Percentiles rank a stretch among this genome's conserved stretches.
phyloP scores from a whole-genome alignment of 83 land plant species.

The Isoetes engelmannii region DNA sequence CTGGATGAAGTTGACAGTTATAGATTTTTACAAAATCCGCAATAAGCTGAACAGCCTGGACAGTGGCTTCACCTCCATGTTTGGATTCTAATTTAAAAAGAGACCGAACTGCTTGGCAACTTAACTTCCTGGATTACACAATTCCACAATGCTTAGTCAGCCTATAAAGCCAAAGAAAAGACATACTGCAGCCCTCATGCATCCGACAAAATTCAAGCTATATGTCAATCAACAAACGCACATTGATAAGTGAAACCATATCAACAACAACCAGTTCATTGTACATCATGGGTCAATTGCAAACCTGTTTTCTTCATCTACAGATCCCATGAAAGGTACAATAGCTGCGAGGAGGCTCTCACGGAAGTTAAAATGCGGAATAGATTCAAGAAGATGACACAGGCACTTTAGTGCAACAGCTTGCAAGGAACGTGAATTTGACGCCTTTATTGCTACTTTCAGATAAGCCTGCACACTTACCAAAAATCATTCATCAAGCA shows the following conservation, averaged over 20 bases:
- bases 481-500: not conserved
- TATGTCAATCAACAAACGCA: too few species aligned
- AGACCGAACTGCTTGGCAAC: conserved; percentile 57
- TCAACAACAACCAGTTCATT: too few species aligned
- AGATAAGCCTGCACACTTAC: conserved; percentile 57
- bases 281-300: too few species aligned
- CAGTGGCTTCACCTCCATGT: conserved; percentile 94
- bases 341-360: conserved; percentile 57
- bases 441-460: conserved; percentile 48
- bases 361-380: conserved; percentile 88
- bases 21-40: conserved; percentile 66
- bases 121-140: conserved; percentile 48
- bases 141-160: too few species aligned
- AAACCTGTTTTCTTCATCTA: conserved; percentile 36
- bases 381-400: conserved; percentile 73
- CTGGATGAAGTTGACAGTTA: conserved; percentile 72
- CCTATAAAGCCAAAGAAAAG: too few species aligned
- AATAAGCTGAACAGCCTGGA: conserved; percentile 84
- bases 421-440: conserved; percentile 35
- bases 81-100: conserved; percentile 76
- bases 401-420: conserved; percentile 66
- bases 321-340: conserved; percentile 58
- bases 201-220: too few species aligned
- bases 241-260: too few species aligned
- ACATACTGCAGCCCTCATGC: too few species aligned